Evolutionary conservation across 176 grass and related monocot species (phyloP).

Genomic region (Phragmites australis): DNA sequence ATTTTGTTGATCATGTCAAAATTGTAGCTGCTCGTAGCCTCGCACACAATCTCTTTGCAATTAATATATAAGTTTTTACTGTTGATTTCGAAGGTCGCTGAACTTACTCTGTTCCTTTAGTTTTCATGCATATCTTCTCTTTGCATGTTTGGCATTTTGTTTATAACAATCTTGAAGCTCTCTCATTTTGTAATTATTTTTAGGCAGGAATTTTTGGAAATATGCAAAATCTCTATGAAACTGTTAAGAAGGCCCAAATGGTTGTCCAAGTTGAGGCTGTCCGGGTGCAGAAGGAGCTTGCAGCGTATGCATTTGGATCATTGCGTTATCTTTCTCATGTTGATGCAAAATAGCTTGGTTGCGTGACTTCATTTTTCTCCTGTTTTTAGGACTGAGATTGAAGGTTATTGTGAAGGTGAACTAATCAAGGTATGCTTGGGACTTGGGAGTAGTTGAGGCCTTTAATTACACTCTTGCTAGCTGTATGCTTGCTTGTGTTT

Average conservation of each 20-base stretch:
- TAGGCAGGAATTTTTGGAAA: slow-evolving; percentile 92
- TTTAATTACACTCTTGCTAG: slow-evolving; percentile 24
- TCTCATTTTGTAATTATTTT: slow-evolving; percentile 13
- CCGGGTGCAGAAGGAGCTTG: slow-evolving; percentile 96
- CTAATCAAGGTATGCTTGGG: slow-evolving; percentile 83
- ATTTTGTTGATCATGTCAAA: slow-evolving; percentile 11
- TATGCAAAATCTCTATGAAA: slow-evolving; percentile 99
- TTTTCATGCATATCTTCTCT: slow-evolving; percentile 23
- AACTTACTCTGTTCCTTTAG: slow-evolving; percentile 11
- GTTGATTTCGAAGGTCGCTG: background rate
- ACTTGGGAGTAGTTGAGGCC: slow-evolving; percentile 5
- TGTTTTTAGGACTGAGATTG: slow-evolving; percentile 82
- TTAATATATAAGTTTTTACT: background rate
- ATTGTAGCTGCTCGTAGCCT: background rate
- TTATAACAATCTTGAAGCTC: slow-evolving; percentile 13
- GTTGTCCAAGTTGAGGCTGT: slow-evolving; percentile 99
- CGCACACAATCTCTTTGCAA: background rate
- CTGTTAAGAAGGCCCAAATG: slow-evolving; percentile 98
- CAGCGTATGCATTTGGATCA: slow-evolving; percentile 64
- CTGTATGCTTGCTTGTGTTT: slow-evolving; percentile 16
- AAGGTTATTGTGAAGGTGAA: slow-evolving; percentile 98
- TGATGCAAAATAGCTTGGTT: slow-evolving; percentile 17
- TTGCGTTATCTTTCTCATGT: slow-evolving; percentile 34
- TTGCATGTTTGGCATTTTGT: background rate
- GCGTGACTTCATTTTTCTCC: slow-evolving; percentile 15